phyloP scores from a whole-genome alignment of 2,329 filamentous ascomycete genomes.

The Fusarium sp. region DNA sequence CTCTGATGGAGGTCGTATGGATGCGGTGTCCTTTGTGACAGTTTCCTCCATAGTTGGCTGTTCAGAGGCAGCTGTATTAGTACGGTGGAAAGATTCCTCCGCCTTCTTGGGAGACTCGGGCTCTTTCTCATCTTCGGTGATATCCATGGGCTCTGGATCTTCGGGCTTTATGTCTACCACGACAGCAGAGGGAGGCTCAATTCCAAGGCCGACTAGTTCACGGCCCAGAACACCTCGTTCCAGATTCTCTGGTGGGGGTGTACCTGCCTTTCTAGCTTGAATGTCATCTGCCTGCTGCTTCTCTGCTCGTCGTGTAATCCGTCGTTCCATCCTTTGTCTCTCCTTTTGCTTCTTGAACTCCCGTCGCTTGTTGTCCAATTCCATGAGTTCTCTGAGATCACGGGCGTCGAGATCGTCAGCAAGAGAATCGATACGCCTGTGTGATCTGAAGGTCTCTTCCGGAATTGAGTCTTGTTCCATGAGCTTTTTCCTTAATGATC shows the following conservation, averaged over 20 bases:
- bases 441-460: conserved; percentile 69
- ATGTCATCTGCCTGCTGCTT: conserved; percentile 70
- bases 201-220: conserved; percentile 66
- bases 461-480: conserved; percentile 64
- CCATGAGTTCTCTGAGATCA: conserved; percentile 87
- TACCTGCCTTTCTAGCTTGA: conserved; percentile 63
- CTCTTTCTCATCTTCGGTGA: conserved; percentile 36
- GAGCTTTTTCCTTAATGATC: conserved; percentile 64
- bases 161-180: conserved; percentile 65
- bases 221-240: conserved; percentile 70
- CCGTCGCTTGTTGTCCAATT: conserved; percentile 83
- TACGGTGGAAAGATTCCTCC: conserved; percentile 47
- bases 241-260: conserved; percentile 65
- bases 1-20: conserved; percentile 35
- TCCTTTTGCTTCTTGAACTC: conserved; percentile 79
- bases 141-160: conserved; percentile 40
- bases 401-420: conserved; percentile 88
- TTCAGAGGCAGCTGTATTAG: conserved; percentile 43
- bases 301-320: conserved; percentile 74
- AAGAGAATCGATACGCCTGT: conserved; percentile 74
- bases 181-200: conserved; percentile 65
- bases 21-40: conserved; percentile 37
- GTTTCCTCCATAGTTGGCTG: conserved; percentile 42
- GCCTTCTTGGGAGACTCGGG: conserved; percentile 37
- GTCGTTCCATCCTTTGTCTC: conserved; percentile 72